Evolutionary conservation across 257 asterid species (phyloP), one percentile per base, ranked within the genome.

Genomic region (Fraxinus excelsior): DNA sequence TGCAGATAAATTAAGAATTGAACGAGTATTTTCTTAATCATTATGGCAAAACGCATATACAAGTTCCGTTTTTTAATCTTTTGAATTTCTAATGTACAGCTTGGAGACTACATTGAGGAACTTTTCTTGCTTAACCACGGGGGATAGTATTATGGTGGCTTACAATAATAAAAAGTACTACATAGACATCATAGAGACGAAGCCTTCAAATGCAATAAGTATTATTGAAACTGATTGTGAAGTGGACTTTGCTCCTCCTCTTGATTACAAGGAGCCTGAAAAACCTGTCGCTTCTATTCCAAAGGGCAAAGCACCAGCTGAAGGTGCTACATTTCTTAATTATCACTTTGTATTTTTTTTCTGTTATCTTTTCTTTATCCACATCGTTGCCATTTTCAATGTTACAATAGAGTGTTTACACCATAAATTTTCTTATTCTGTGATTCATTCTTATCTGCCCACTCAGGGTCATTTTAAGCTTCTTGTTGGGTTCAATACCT

Each of bases 91-190:
- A 23, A 25, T 86, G 93, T 42, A 42, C 97, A 91, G 97, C 84
- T 83, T 96, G 93, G 99, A 96, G 95, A 96, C 97, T 0, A 96
- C 99, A 2, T 82, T 96, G 78, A 89, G 99, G 86, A 93, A 96
- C 87, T 96, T 96, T 74, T 93, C 99, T 78, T 96, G 99, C 97
- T 85, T 96, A 80, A 89, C 95, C 79, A 88, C 92, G 0, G 99
- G 98, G 53, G 99, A 93, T 78, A 96, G 99, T 80, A 96, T 96
- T 81, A 96, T 96, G 99, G 98, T 96, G 91, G 97, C 98, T 60
- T 96, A 96, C 84, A 96, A 96, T 82, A 96, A 93, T 71, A 96
- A 88, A 64, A 93, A 96, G 77, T 96, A 93, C 73, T 96, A 93
- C 84, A 96, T 96, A 74, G 99, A 96, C 81, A 96, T 96, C 74